phyloP scores from a whole-genome alignment of 768 basidiomycete species.

The Naematelia encephala region DNA sequence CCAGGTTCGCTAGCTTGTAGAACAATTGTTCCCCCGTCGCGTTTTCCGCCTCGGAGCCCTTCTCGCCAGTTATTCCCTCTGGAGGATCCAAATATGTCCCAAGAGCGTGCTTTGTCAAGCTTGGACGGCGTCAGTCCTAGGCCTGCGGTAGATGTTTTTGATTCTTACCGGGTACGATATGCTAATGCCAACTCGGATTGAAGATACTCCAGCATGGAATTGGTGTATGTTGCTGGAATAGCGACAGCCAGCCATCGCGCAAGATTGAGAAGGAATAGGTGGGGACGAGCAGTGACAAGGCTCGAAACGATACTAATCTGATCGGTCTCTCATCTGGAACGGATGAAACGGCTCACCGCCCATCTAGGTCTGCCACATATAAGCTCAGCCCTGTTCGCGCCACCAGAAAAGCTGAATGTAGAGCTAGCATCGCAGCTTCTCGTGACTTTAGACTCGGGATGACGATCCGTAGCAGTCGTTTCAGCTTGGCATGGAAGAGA shows the following conservation, averaged over 20 bases:
- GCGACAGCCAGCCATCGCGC: conserved; percentile 86
- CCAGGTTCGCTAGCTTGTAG: conserved; percentile 91
- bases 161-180: conserved; percentile 55
- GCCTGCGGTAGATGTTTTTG: conserved; percentile 56
- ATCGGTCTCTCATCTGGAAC: background rate
- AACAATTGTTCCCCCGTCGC: conserved; percentile 75
- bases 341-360: conserved; percentile 53
- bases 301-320: conserved; percentile 80
- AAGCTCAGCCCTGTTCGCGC: conserved; percentile 87
- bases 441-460: conserved; percentile 81
- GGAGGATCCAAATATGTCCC: conserved; percentile 67
- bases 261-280: conserved; percentile 78
- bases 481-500: conserved; percentile 78
- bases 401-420: conserved; percentile 84
- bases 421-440: conserved; percentile 77
- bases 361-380: conserved; percentile 91
- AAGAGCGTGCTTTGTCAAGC: conserved; percentile 79
- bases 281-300: conserved; percentile 78
- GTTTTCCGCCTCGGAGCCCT: conserved; percentile 56
- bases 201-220: conserved; percentile 77
- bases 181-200: conserved; percentile 71
- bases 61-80: background rate
- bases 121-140: conserved; percentile 9
- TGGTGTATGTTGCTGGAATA: conserved; percentile 59
- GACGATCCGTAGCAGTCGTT: conserved; percentile 74